Base-by-base conservation (phyloP, 2,329 filamentous ascomycete genomes). In the Xylaria sp. region DNA sequence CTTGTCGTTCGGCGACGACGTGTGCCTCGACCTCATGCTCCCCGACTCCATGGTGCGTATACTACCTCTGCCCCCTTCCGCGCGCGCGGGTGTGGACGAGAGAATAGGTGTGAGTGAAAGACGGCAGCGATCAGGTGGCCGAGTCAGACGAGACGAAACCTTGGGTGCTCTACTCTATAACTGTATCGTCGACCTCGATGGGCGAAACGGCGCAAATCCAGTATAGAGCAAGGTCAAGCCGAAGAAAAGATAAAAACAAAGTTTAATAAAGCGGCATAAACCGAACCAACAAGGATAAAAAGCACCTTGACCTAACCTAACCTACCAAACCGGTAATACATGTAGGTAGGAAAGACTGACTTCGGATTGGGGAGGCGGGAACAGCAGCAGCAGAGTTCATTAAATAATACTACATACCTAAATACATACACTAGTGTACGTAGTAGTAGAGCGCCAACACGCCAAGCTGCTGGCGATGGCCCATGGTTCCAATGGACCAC, bases 1-100 rank as follows among this genome's bases (percentile, higher is more conserved):
- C 71, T 78, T 78, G 62, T 63, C 63, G 51, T 61, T n/a, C 12
- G 55, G 75, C 67, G 77, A 75, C 65, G 78, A 78, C 62, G 78
- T 78, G 57, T 76, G 73, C 70, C 74, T 65, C 68, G 76, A 72
- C 71, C 78, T 77, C 60, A 63, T 6, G 18, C 76, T 70, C 63
- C 73, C 71, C 57, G 71, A 60, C 55, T 78, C 76, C 75, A 76
- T 76, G 68, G 51, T 59, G 8, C 16, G 18, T 18, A 16, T 18
- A 51, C 4, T 40, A 50, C 25, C 50, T 44, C 35, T 10, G 18
- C 29, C 54, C 58, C 62, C 47, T 42, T 27, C 16, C 4, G 40
- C n/a, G 48, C 50, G 13, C 35, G 47, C 25, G 32, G n/a, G 35
- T 68, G 12, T 51, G 13, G 44, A 47, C 12, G 25, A 12, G 44